Percentiles rank a stretch among this genome's conserved stretches.
phyloP scores from a whole-genome alignment of 2,329 filamentous ascomycete species.

The Colletotrichum camelliae region DNA sequence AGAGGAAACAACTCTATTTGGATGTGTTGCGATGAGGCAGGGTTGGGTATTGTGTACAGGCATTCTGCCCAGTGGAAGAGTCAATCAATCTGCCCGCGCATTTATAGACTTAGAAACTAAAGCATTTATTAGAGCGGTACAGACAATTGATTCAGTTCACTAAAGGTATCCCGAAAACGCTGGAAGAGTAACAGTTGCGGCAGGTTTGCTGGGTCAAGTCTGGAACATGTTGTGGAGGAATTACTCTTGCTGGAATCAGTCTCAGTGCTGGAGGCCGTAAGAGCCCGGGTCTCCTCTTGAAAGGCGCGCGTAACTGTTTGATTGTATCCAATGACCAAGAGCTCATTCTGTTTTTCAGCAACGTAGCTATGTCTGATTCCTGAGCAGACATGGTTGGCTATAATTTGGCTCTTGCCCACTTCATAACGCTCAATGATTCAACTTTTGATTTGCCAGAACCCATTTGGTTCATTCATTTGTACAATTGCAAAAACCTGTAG shows the following conservation, averaged over 20 bases:
- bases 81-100: background rate
- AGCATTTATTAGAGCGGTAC: background rate
- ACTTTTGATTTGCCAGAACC: background rate
- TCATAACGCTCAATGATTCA: background rate
- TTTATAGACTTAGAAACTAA: background rate
- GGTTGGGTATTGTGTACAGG: background rate
- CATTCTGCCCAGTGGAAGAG: background rate
- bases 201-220: background rate
- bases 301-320: background rate
- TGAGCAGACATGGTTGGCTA: background rate
- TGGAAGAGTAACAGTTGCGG: rapidly evolving
- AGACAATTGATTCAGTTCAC: background rate
- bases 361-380: rapidly evolving
- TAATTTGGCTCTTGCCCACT: background rate
- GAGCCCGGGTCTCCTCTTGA: background rate
- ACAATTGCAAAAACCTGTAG: rapidly evolving
- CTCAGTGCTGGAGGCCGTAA: background rate
- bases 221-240: background rate
- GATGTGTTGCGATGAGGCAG: background rate
- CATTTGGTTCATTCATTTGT: rapidly evolving
- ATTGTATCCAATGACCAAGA: background rate
- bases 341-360: background rate
- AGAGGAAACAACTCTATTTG: background rate
- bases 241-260: background rate
- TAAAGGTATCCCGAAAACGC: background rate